Evolutionary conservation across 306 rosid genomes (phyloP).

Genomic region (Fagus sylvatica): DNA sequence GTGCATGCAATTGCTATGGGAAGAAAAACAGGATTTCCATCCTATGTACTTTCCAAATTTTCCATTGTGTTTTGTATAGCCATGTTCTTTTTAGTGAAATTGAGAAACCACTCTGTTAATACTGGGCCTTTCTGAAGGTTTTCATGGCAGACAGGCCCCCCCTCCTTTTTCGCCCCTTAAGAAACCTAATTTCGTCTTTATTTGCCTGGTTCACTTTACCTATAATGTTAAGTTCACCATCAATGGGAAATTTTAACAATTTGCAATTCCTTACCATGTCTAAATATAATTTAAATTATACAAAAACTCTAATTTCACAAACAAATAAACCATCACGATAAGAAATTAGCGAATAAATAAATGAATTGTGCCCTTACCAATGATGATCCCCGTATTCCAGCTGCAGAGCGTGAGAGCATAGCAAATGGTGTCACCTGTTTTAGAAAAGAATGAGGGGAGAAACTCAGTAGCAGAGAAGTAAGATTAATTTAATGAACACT

Average conservation of each 20-base stretch:
- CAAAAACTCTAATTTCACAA: background rate
- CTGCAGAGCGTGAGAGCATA: slow-evolving; percentile 87
- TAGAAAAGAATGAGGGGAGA: slow-evolving; percentile 19
- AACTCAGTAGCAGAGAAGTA: slow-evolving; percentile 3
- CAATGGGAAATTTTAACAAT: background rate
- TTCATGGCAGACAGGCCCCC: background rate
- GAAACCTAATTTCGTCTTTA: background rate
- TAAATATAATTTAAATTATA: background rate
- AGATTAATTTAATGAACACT: background rate
- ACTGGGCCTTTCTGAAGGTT: background rate
- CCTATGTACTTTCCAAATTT: background rate
- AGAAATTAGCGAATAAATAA: background rate
- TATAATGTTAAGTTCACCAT: background rate
- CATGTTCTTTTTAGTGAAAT: background rate
- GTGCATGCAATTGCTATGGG: background rate
- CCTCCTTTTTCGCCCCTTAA: background rate
- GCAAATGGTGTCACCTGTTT: slow-evolving; percentile 90
- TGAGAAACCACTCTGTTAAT: background rate
- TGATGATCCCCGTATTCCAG: slow-evolving; percentile 92
- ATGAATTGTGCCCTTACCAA: slow-evolving; percentile 55
- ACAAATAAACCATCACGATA: background rate
- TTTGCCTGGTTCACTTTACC: background rate
- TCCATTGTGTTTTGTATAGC: background rate
- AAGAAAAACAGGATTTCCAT: background rate
- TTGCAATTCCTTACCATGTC: background rate